Conservation (phyloP, 75 land plant genomes). For the Sequoia sempervirens region DNA sequence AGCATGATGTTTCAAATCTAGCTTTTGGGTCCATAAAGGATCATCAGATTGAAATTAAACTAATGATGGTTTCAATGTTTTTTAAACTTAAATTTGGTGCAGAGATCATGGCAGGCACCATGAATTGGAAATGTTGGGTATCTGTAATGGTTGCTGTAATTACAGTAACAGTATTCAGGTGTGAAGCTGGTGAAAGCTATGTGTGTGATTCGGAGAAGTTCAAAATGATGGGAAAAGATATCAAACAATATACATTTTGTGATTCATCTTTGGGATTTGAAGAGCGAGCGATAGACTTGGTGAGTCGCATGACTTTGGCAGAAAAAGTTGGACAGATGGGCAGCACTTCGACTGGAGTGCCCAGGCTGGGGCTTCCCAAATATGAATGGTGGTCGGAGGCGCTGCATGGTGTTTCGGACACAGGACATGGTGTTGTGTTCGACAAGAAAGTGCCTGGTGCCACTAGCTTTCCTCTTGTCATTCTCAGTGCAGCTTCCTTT, state of each 20-base stretch:
- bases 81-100: no score
- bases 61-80: no score
- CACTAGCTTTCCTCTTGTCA: conserved; percentile 59
- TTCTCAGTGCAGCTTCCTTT: conserved; percentile 16
- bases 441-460: conserved; percentile 41
- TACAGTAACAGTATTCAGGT: neutral
- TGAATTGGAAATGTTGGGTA: neutral
- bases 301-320: conserved; percentile 35
- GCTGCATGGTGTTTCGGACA: conserved; percentile 59
- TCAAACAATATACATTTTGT: conserved; percentile 15
- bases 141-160: neutral
- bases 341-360: conserved; percentile 28
- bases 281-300: conserved; percentile 43
- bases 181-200: neutral
- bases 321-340: conserved; percentile 52
- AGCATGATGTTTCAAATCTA: no score
- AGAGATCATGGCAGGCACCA: neutral
- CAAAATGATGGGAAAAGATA: conserved; percentile 5
- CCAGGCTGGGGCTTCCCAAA: conserved; percentile 50
- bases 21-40: no score
- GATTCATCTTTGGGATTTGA: conserved; percentile 21
- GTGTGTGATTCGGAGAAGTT: neutral
- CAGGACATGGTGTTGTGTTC: conserved; percentile 40
- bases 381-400: conserved; percentile 87
- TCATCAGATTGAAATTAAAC: no score